Base-by-base conservation (phyloP, 805 yeast genomes). In the Starmerella potacharoeniae region DNA sequence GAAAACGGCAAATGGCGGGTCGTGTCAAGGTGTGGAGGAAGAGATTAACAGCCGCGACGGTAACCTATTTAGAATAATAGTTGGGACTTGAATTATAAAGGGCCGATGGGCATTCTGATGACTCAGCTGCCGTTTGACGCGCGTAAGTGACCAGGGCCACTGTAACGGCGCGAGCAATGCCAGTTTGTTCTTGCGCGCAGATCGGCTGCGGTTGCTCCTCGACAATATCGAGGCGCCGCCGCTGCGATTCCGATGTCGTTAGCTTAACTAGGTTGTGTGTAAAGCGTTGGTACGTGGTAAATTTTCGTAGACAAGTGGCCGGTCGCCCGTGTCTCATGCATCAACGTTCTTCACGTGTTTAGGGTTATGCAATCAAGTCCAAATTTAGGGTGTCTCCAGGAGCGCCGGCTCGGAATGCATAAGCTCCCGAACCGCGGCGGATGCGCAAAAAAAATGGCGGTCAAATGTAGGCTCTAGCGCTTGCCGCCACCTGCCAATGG, bases 11-110 rank as follows among this genome's bases (percentile, higher is more conserved):
- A 42, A 42, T 28, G 43, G 46, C 17, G 46, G 33, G 8, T 28
- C 34, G 46, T 29, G 34, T 13, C 16, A 14, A 7, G 6, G 36
- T 7, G 29, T 7, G 36, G 28, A 17, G 31, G 14, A 40, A 22
- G 40, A 17, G 49, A 46, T 46, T 46, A 33, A 33, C 30, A 33
- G 49, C 31, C 49, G 48, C 33, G 48, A 17, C 43, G 28, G 43
- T 40, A 9, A 7, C 17, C 8, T 16, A 37, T 40, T 16, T 30
- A 40, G 16, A 40, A 40, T 40, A 22, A 22, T 40, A 40, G 16
- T 16, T 28, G 43, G 28, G 13, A 16, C 16, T 40, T 6, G 43
- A 11, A 16, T 37, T 40, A 40, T 40, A 22, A 40, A 40, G 43
- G 13, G 43, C 5, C 43, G 43, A n/a, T 40, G 43, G 43, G 43